A percentile compares a stretch with the other conserved stretches of the same genome.
Conservation (phyloP, 257 asterid species). For the Ajuga chamaepitys region DNA sequence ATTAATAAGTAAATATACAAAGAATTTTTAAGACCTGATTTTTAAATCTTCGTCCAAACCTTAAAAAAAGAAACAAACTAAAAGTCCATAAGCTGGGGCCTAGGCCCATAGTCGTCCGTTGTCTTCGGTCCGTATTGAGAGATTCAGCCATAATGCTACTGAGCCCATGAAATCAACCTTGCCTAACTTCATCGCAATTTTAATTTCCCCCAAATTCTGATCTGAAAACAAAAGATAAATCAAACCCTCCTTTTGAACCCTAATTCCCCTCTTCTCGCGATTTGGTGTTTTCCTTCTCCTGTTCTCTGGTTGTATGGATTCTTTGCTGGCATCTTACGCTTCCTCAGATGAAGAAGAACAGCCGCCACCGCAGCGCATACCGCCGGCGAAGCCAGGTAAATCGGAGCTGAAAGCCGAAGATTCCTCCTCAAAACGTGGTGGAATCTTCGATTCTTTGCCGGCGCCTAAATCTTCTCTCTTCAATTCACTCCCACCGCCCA, state of each 20-base stretch:
- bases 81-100: too few relatives aligned
- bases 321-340: slow-evolving; percentile 67
- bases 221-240: background rate
- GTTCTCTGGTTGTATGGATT: slow-evolving; percentile 42
- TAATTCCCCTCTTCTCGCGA: background rate
- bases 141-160: background rate
- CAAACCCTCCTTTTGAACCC: background rate
- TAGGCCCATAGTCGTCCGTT: background rate
- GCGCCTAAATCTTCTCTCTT: slow-evolving; percentile 35
- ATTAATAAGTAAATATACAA: too few relatives aligned
- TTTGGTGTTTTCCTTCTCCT: background rate
- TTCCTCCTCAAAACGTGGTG: slow-evolving; percentile 18
- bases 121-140: background rate
- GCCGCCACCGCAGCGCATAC: slow-evolving; percentile 1
- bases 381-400: slow-evolving; percentile 1
- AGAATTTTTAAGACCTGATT: too few relatives aligned
- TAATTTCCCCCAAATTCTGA: slow-evolving; percentile 10
- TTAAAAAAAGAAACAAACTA: background rate
- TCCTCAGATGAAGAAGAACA: slow-evolving; percentile 72
- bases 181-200: background rate
- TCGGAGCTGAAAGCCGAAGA: slow-evolving; percentile 8
- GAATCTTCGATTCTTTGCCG: slow-evolving; percentile 28
- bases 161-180: background rate
- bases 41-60: too few relatives aligned
- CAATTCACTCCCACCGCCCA: slow-evolving; percentile 60